Conservation (phyloP, 805 yeast genomes). For the Kluyveromyces aestuarii region DNA sequence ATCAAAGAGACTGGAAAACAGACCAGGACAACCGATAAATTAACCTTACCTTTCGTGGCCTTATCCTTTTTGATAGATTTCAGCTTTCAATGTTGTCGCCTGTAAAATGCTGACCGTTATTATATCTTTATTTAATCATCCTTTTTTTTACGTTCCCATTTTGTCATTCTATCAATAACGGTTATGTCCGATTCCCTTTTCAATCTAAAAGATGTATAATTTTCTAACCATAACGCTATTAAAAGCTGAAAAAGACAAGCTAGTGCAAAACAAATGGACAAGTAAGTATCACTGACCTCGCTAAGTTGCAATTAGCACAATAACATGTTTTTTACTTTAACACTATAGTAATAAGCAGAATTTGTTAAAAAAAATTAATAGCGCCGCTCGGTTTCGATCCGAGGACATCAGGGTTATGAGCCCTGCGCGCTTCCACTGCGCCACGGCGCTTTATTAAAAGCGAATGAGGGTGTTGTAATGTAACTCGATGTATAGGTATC, state of each 20-base stretch:
- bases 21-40: neutral
- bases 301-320: too few relatives aligned
- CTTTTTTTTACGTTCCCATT: neutral
- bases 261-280: too few relatives aligned
- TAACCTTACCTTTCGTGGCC: neutral
- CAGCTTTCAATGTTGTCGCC: too few relatives aligned
- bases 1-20: neutral
- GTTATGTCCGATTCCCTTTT: neutral
- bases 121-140: neutral
- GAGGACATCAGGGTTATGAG: conserved; percentile 97
- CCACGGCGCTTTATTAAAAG: conserved; percentile 67
- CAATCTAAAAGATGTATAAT: neutral
- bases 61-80: neutral
- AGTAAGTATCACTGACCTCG: too few relatives aligned
- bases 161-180: neutral
- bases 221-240: too few relatives aligned
- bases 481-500: too few relatives aligned
- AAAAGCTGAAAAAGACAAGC: too few relatives aligned
- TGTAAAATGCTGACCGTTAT: too few relatives aligned
- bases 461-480: too few relatives aligned
- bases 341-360: too few relatives aligned
- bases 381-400: conserved; percentile 97
- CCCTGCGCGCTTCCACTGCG: conserved; percentile 99
- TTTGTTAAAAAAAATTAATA: conserved; percentile 32
- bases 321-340: too few relatives aligned